Base-by-base conservation (phyloP, 2,329 filamentous ascomycete species). In the Hymenoscyphus repandus region DNA sequence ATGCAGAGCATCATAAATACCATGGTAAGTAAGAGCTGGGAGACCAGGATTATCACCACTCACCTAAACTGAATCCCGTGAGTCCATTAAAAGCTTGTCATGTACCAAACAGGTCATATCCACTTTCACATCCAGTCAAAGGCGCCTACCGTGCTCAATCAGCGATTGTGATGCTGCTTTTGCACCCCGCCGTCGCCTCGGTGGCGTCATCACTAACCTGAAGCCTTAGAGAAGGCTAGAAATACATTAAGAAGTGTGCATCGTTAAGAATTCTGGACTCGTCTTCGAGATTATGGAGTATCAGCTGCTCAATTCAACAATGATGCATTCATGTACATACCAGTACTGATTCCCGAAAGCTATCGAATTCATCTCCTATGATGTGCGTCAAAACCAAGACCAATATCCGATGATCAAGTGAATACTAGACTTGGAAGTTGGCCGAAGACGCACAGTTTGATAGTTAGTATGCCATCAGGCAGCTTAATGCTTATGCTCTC, bases 1-100 rank as follows among this genome's bases (percentile, higher is more conserved):
- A 57, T 57, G 56, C 56, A 55, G 56, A 42, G 18, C 22, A 44
- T 45, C 43, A 47, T 47, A 37, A 27, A 46, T 53, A 53, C 47
- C 47, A 53, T 53, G 47, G 51, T 53, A 53, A 22, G 47, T 41
- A 47, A 30, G 45, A 49, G 41, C 50, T 37, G 20, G 33, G 17
- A 18, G n/a, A 30, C 40, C 18, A 49, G 36, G 40, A 49, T 43
- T 39, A 44, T 3, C 30, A 41, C 17, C 31, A 47, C 13, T 49
- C 33, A 33, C 18, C 42, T 34, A 15, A 34, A 27, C 33, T 30
- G 11, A 46, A 45, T 37, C 42, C n/a, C 37, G 45, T 36, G 31
- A 46, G 45, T 43, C 27, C 45, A 13, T 20, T 32, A 10, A 49
- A 43, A 49, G 46, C 42, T 42, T 52, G 46, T 52, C 42, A 40